Conservation (phyloP, 495 filamentous ascomycete species). For the Bombardia bombarda region DNA sequence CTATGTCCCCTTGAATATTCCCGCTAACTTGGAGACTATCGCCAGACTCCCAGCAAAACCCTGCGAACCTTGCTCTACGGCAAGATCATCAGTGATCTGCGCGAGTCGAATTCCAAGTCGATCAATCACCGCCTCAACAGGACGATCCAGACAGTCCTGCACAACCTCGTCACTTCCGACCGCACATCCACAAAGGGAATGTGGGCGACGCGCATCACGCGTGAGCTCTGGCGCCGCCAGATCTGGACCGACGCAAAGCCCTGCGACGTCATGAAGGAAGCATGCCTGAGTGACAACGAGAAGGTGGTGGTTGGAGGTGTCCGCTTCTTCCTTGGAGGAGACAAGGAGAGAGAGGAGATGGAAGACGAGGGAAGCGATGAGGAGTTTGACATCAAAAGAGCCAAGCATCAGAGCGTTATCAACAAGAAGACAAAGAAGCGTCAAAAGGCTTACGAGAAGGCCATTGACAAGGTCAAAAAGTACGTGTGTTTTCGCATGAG, state of each 20-base stretch:
- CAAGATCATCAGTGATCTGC: constrained; percentile 85
- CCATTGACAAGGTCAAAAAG: constrained; percentile 58
- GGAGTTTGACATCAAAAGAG: constrained; percentile 64
- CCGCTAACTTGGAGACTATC: background rate
- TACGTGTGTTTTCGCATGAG: too few relatives aligned
- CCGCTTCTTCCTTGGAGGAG: constrained; percentile 90
- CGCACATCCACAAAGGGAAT: constrained; percentile 74
- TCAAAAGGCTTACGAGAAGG: constrained; percentile 66
- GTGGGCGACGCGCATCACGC: constrained; percentile 60
- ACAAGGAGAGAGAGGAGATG: constrained; percentile 86
- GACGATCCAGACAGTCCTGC: constrained; percentile 84
- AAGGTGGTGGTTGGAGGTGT: constrained; percentile 85
- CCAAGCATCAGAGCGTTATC: constrained; percentile 78
- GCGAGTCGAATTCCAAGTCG: constrained; percentile 73
- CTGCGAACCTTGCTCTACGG: constrained; percentile 76
- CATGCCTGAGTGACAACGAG: constrained; percentile 70
- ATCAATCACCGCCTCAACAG: constrained; percentile 89
- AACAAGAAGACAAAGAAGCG: constrained; percentile 96
- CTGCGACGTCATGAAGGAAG: constrained; percentile 92
- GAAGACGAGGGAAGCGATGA: constrained; percentile 86
- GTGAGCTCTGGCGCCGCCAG: constrained; percentile 34
- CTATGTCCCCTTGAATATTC: background rate
- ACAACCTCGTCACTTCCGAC: constrained; percentile 82
- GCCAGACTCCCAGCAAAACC: constrained; percentile 72
- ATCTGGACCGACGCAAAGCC: constrained; percentile 56